phyloP scores from a whole-genome alignment of 2,329 filamentous ascomycete species.

The Domatiomyces catenatus region DNA sequence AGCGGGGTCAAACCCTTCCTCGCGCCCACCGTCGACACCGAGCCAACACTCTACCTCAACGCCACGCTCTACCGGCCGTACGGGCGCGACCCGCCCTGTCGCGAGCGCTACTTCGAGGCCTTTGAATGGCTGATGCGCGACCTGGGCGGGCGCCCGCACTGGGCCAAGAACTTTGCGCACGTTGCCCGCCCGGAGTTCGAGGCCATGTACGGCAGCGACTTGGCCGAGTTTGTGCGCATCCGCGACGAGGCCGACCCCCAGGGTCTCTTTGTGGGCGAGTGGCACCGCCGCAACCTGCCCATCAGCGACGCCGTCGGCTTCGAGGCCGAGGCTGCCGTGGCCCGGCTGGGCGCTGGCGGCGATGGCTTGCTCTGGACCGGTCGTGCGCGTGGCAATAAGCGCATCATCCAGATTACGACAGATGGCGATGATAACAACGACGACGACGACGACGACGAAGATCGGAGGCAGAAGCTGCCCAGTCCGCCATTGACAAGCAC shows the following conservation, averaged over 20 bases:
- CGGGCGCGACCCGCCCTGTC: slow-evolving; percentile 59
- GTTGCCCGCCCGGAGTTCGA: slow-evolving; percentile 45
- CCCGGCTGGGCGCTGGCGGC: slow-evolving; percentile 15
- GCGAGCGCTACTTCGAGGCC: slow-evolving; percentile 64
- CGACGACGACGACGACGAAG: not conserved
- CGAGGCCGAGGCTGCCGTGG: slow-evolving; percentile 16
- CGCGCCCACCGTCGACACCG: slow-evolving; percentile 53
- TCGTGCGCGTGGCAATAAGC: slow-evolving; percentile 3
- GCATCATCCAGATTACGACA: not conserved
- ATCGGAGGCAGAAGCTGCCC: slow-evolving; percentile 12
- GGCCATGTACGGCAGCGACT: slow-evolving; percentile 51
- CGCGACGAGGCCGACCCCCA: slow-evolving; percentile 59
- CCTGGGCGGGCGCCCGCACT: slow-evolving; percentile 67
- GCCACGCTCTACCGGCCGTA: slow-evolving; percentile 81
- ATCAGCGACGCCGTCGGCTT: slow-evolving; percentile 16
- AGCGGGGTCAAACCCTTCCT: slow-evolving; percentile 44
- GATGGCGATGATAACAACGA: not conserved
- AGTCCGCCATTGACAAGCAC: slow-evolving; percentile 26
- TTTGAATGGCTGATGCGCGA: slow-evolving; percentile 87
- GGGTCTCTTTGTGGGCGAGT: slow-evolving; percentile 79
- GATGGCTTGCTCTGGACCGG: slow-evolving; percentile 16
- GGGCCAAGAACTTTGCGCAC: slow-evolving; percentile 77
- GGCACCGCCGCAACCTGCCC: slow-evolving; percentile 61
- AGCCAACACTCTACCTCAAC: slow-evolving; percentile 73
- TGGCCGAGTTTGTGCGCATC: slow-evolving; percentile 52